phyloP scores from a whole-genome alignment of 2,329 filamentous ascomycete species.

The Ophiocordyceps camponoti-floridani region DNA sequence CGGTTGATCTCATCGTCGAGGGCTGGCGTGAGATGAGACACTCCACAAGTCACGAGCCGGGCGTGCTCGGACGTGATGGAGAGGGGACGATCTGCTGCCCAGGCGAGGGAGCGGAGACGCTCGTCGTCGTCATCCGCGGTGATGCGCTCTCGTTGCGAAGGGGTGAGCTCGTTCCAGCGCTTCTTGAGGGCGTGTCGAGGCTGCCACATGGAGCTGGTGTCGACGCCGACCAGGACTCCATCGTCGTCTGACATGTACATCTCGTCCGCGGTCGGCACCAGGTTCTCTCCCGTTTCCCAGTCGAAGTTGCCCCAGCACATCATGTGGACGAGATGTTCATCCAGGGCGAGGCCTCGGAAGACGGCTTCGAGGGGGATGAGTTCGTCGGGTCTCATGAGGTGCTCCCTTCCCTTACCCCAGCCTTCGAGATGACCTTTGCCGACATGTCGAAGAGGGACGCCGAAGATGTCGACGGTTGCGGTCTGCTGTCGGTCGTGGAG shows the following conservation, averaged over 20 bases:
- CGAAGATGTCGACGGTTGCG: constrained; percentile 20
- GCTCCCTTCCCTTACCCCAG: constrained; percentile 28
- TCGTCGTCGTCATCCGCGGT: constrained; percentile 17
- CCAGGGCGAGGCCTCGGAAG: constrained; percentile 31
- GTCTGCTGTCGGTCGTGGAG: constrained; percentile 1
- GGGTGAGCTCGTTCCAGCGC: constrained; percentile 19
- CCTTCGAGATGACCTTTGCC: constrained; percentile 36
- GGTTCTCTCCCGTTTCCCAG: constrained; percentile 28
- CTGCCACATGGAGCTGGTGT: constrained; percentile 21
- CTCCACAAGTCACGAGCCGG: background rate
- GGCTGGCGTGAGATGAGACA: constrained; percentile 2
- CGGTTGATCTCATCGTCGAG: constrained; percentile 16
- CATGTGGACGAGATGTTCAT: constrained; percentile 35
- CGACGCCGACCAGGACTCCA: constrained; percentile 11
- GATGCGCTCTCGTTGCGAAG: constrained; percentile 19
- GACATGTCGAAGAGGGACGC: constrained; percentile 31
- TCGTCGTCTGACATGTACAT: constrained; percentile 33
- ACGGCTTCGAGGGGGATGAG: constrained; percentile 38
- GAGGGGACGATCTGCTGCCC: constrained; percentile 9
- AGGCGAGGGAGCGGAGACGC: constrained; percentile 15
- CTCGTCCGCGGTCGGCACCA: constrained; percentile 30
- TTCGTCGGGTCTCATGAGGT: constrained; percentile 38
- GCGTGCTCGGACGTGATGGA: constrained; percentile 2
- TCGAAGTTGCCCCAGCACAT: constrained; percentile 45
- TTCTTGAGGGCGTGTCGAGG: constrained; percentile 26